phyloP scores from a whole-genome alignment of 805 yeast species.

The Zygosaccharomyces bisporus region DNA sequence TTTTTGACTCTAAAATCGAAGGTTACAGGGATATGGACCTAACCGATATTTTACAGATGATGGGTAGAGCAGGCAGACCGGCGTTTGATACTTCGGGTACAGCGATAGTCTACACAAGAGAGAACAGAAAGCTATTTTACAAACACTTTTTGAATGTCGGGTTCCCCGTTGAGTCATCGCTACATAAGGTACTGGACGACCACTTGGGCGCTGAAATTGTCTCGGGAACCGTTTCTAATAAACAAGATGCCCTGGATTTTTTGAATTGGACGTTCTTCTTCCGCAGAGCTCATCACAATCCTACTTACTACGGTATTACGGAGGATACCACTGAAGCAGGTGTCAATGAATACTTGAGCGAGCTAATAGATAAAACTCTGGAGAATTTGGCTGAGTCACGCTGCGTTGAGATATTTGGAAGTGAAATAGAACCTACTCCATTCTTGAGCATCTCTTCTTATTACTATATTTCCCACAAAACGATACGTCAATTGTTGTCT shows the following conservation, averaged over 20 bases:
- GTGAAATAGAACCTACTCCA: slow-evolving; percentile 63
- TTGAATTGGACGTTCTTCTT: slow-evolving; percentile 91
- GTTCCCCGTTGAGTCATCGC: slow-evolving; percentile 88
- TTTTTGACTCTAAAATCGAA: slow-evolving; percentile 89
- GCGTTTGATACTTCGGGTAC: slow-evolving; percentile 92
- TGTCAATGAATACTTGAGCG: slow-evolving; percentile 53
- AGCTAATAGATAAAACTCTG: slow-evolving; percentile 65
- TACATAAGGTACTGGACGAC: slow-evolving; percentile 76
- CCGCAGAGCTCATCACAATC: slow-evolving; percentile 91
- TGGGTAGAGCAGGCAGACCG: slow-evolving; percentile 99
- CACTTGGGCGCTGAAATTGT: slow-evolving; percentile 95
- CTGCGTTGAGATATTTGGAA: slow-evolving; percentile 55
- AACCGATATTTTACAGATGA: slow-evolving; percentile 93
- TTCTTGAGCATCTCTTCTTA: slow-evolving; percentile 82
- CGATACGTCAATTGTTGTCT: slow-evolving; percentile 65
- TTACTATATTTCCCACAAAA: slow-evolving; percentile 88
- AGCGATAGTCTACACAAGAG: slow-evolving; percentile 82
- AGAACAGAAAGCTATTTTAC: slow-evolving; percentile 80
- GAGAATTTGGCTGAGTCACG: slow-evolving; percentile 64
- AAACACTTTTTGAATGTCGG: slow-evolving; percentile 85
- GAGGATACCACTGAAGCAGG: slow-evolving; percentile 58
- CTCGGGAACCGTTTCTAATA: slow-evolving; percentile 84
- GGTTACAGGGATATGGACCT: slow-evolving; percentile 92
- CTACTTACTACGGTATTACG: slow-evolving; percentile 84
- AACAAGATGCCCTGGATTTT: slow-evolving; percentile 94